Evolutionary conservation across 768 basidiomycete genomes (phyloP), one percentile per base, ranked within the genome.

Genomic region (Calvatia gigantea): DNA sequence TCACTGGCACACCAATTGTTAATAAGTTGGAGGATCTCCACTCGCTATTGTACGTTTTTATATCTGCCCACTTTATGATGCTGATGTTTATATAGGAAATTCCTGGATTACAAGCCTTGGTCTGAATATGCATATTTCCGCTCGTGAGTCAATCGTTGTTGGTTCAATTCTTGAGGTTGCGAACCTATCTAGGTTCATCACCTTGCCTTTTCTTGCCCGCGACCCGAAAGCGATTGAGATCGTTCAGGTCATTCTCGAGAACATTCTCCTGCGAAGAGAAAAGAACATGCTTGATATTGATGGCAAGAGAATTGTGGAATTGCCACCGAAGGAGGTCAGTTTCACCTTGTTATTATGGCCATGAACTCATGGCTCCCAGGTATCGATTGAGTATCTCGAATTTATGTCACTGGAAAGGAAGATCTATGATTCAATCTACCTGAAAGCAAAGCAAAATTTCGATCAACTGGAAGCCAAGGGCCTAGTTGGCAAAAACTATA

Each of bases 1-100:
- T 96, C 27, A 96, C 93, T 11, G 93, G 93, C 11, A 98, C 96
- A 4, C 96, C 96, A 0, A 98, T 98, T 57, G 91, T 97, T 53
- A 98, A 98, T 67, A 85, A 87, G 59, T 76, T 96, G 5, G 91
- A 95, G 62, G 96, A 98, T 64, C 75, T 98, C 14, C 94, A 89
- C 64, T 95, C 94, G 1, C 75, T 98, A 1, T 67, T 91, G 82
- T 85, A 46, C 54, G 80, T 62, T 19, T 17, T 15, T 37, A n/a
- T 14, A 17, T 19, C 25, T 9, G 4, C 33, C 7, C 17, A 38
- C 32, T 53, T 33, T 39, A 32, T 9, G 25, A 17, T 14, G 17
- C 28, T 25, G 43, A 17, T 14, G 17, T 23, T 49, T 37, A 17
- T 29, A 23, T 58, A 92, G 89, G 28, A 89, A 86, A 71, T 92